Conservation (phyloP, 805 yeast species). For the Metschnikowia picachoensis region DNA sequence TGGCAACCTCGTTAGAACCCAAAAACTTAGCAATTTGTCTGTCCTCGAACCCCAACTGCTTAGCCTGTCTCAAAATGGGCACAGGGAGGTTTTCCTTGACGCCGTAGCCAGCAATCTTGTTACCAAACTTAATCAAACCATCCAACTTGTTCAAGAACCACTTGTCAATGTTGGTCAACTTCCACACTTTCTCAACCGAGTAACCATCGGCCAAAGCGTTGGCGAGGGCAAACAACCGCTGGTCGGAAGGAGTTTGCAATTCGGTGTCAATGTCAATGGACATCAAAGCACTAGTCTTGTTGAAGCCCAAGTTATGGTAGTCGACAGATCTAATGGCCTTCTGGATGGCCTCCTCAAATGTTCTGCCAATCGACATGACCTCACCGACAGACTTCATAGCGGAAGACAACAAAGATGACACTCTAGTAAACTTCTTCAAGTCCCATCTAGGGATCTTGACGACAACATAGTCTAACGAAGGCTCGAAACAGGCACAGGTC, state of each 20-base stretch:
- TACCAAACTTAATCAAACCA: conserved; percentile 69
- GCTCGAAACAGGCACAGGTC: conserved; percentile 96
- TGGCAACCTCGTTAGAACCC: conserved; percentile 87
- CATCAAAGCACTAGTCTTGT: conserved; percentile 77
- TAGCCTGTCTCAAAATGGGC: conserved; percentile 71
- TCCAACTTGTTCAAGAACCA: conserved; percentile 92
- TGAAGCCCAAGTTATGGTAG: conserved; percentile 93
- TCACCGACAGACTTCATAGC: conserved; percentile 99
- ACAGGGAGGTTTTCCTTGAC: conserved; percentile 60
- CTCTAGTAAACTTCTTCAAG: conserved; percentile 90
- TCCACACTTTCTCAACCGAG: conserved; percentile 88
- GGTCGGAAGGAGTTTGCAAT: conserved; percentile 95
- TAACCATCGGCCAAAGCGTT: conserved; percentile 88
- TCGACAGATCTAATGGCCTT: conserved; percentile 96
- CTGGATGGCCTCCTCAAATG: conserved; percentile 96
- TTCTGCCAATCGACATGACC: conserved; percentile 96
- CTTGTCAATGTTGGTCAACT: conserved; percentile 85
- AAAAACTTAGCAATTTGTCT: conserved; percentile 90
- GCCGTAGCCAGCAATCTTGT: conserved; percentile 54
- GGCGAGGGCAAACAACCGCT: conserved; percentile 93
- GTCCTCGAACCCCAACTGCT: conserved; percentile 95
- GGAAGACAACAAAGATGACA: conserved; percentile 79
- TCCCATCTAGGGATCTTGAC: conserved; percentile 99
- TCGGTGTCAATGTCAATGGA: conserved; percentile 90
- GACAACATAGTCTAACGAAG: conserved; percentile 93